Conservation (phyloP, 2,329 filamentous ascomycete genomes). For the Calonectria ilicicola region DNA sequence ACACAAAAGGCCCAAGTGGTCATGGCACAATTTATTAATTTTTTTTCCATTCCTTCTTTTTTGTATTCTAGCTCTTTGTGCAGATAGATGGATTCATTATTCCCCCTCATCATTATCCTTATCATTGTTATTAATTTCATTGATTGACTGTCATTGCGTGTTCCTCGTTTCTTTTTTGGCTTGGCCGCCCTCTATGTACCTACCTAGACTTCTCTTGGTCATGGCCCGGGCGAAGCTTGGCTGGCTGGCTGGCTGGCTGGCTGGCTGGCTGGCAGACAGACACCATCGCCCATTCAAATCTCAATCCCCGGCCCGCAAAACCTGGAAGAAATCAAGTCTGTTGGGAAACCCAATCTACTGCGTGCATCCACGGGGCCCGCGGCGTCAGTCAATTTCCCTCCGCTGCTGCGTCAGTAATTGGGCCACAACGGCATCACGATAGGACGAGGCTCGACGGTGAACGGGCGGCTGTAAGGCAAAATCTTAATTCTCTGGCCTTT, state of each 20-base stretch:
- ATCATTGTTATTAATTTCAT: too few relatives aligned
- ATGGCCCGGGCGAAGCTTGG: not conserved
- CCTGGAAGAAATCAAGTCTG: slow-evolving; percentile 7
- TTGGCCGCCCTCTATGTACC: not conserved
- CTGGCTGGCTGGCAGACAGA: too few relatives aligned
- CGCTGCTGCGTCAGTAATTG: not conserved
- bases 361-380: not conserved
- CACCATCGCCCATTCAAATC: too few relatives aligned
- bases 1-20: slow-evolving; percentile 20
- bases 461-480: not conserved
- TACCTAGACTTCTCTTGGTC: not conserved
- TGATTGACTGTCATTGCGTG: too few relatives aligned
- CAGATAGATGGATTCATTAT: not conserved
- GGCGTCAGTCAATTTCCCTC: not conserved
- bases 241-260: not conserved
- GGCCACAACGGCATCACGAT: slow-evolving; percentile 2
- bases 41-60: not conserved
- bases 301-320: not conserved
- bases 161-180: not conserved
- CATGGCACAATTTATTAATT: not conserved
- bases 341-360: slow-evolving; percentile 1
- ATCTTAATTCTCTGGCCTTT: not conserved
- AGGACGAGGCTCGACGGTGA: not conserved
- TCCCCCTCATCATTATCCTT: not conserved
- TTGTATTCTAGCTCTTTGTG: not conserved